Evolutionary conservation across 2,329 filamentous ascomycete species (phyloP), one percentile per base, ranked within the genome.

Genomic region (Capronia americana): DNA sequence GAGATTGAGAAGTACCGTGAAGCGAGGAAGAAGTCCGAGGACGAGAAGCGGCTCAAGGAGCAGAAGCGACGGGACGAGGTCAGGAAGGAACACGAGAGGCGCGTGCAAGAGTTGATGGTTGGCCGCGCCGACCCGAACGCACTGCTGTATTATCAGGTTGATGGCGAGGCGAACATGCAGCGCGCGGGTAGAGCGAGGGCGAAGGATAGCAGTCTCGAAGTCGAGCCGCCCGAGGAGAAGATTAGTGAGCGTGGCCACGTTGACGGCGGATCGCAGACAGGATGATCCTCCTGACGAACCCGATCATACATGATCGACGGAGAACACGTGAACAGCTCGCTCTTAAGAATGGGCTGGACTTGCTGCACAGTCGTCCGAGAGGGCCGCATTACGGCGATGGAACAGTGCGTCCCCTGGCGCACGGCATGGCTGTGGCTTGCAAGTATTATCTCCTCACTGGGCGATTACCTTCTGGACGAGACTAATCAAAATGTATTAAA

Each of bases 1-100:
- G 68, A 70, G 57, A 26, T 64, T 23, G 68, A 70, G 57, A 26
- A 50, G 10, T 7, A 56, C 17, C 20, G 17, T 17, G 50, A 55
- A 17, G 60, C 50, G 23, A 24, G 12, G 30, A 53, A n/a, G 30
- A 11, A 14, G 14, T 32, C 7, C 11, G 44, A 23, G 23, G 44
- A 34, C 3, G 17, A n/a, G 53, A 32, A 30, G 53, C 24, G 28
- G 3, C 11, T 55, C 24, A 55, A 32, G 55, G 55, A 57, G 23
- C 55, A 24, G 11, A 54, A 30, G 34, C 60, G 51, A 12, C 28
- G 60, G 34, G 50, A 54, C 3, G 23, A 62, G 24, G 54, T 57
- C 12, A 14, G 28, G 34, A 50, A 41, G 41, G 53, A 32, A 3
- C 53, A 58, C 14, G 28, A 46, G 14, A 32, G n/a, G 53, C 24